phyloP scores from a whole-genome alignment of 371 early-diverging fungal species.

The Neoconidiobolus thromboides region DNA sequence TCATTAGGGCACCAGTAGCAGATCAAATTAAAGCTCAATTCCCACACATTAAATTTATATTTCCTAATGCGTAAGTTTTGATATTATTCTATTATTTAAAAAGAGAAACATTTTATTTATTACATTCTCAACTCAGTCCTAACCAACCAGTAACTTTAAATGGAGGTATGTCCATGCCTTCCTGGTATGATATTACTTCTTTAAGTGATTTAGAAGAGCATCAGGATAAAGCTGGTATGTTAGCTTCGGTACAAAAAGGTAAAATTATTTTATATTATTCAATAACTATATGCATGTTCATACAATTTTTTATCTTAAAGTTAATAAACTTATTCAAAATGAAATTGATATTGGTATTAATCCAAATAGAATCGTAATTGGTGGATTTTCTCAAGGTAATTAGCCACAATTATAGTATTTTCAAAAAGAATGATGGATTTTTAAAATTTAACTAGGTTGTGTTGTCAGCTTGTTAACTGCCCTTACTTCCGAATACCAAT shows the following conservation, averaged over 20 bases:
- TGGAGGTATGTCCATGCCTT: slow-evolving; percentile 67
- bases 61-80: slow-evolving; percentile 56
- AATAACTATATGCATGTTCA: neutral
- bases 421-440: too few species aligned
- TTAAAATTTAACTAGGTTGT: slow-evolving; percentile 16
- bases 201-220: slow-evolving; percentile 25
- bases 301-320: slow-evolving; percentile 12
- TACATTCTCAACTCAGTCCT: slow-evolving; percentile 23
- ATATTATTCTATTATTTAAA: neutral
- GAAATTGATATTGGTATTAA: slow-evolving; percentile 71
- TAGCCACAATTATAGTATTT: neutral
- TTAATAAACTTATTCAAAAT: slow-evolving; percentile 43
- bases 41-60: slow-evolving; percentile 66
- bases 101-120: neutral
- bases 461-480: slow-evolving; percentile 60
- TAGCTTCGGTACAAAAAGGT: slow-evolving; percentile 34
- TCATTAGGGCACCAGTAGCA: slow-evolving; percentile 31
- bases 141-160: slow-evolving; percentile 65
- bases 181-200: slow-evolving; percentile 60
- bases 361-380: slow-evolving; percentile 66
- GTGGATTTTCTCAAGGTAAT: slow-evolving; percentile 88
- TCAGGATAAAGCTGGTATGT: slow-evolving; percentile 65
- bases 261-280: slow-evolving; percentile 4
- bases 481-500: slow-evolving; percentile 47
- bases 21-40: slow-evolving; percentile 30